phyloP scores from a whole-genome alignment of 441 rosid genomes.

The Lepidium campestre region DNA sequence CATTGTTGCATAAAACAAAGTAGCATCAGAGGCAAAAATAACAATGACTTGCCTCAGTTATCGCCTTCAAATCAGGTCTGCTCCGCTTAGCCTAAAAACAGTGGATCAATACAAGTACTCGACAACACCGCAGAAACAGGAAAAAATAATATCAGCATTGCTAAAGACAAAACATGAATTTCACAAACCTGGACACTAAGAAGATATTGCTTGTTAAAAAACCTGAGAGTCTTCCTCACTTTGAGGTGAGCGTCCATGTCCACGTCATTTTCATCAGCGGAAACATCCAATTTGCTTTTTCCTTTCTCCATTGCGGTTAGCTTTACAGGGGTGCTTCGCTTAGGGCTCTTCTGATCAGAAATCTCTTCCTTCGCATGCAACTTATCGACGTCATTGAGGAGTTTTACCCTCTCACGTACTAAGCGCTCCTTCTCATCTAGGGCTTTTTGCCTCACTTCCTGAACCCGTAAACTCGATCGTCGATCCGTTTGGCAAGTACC shows the following conservation, averaged over 20 bases:
- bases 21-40: background rate
- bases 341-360: background rate
- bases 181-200: conserved; percentile 63
- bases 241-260: conserved; percentile 43
- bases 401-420: too few relatives aligned
- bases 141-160: background rate
- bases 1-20: background rate
- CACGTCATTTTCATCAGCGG: background rate
- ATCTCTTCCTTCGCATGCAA: background rate
- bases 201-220: conserved; percentile 80
- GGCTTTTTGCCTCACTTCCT: too few relatives aligned
- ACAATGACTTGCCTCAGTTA: conserved; percentile 54
- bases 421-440: conserved; percentile 14
- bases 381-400: background rate
- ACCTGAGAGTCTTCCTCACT: conserved; percentile 63
- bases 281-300: background rate
- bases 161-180: background rate
- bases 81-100: conserved; percentile 27
- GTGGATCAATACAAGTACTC: conserved; percentile 5
- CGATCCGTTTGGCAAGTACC: too few relatives aligned
- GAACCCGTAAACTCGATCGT: too few relatives aligned
- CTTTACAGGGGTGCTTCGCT: background rate
- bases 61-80: conserved; percentile 83
- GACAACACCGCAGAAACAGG: background rate
- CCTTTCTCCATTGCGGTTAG: background rate